These are phyloP conservation scores for Trematosphaeria pertusa DNA, from an alignment of 2,329 filamentous ascomycete species.

Conservation along the genomic window DNA sequence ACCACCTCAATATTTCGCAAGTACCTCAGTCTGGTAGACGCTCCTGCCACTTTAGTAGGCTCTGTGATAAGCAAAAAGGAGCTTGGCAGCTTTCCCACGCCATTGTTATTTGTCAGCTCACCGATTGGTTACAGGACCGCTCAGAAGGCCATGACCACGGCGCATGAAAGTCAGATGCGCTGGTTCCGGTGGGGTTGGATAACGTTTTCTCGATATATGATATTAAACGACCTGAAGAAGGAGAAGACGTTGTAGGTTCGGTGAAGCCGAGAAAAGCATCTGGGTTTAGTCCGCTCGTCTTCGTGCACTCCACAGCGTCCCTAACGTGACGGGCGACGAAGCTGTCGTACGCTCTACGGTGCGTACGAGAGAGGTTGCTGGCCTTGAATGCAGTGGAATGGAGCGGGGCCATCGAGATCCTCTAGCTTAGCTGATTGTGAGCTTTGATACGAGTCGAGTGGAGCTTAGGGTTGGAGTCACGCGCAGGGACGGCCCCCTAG, in stretches of 20 bases:
- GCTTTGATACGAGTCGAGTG: too few species aligned
- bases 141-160: constrained; percentile 85
- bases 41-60: constrained; percentile 71
- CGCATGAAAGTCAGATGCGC: constrained; percentile 94
- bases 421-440: too few species aligned
- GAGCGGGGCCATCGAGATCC: too few species aligned
- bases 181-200: constrained; percentile 99
- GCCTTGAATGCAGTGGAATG: too few species aligned
- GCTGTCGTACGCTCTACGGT: too few species aligned
- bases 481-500: too few species aligned
- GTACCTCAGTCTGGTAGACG: constrained; percentile 79
- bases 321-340: too few species aligned
- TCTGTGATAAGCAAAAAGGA: constrained; percentile 59
- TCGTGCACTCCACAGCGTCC: too few species aligned
- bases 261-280: too few species aligned
- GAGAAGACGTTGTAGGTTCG: constrained; percentile 52
- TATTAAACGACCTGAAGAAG: constrained; percentile 82
- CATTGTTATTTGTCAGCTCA: constrained; percentile 75
- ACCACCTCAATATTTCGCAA: constrained; percentile 78
- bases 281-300: too few species aligned
- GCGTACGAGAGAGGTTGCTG: too few species aligned
- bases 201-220: constrained; percentile 88
- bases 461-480: too few species aligned
- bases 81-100: constrained; percentile 60
- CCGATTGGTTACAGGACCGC: constrained; percentile 70